These are phyloP conservation scores for Fusarium lyarnte DNA, from an alignment of 2,329 filamentous ascomycete species.

Conservation along the genomic window DNA sequence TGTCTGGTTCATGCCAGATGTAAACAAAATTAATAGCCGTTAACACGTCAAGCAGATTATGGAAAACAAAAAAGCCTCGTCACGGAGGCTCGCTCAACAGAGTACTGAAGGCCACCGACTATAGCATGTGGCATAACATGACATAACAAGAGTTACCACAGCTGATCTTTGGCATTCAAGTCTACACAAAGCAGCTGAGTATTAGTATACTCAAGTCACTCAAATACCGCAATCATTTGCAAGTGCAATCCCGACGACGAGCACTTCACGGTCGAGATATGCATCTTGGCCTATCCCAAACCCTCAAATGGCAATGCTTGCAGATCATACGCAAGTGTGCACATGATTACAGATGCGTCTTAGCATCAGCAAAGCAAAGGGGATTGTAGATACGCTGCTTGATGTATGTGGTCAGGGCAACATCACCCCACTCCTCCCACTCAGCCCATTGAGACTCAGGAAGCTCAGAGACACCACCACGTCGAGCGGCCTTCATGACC, in stretches of 20 bases:
- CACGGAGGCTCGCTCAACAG: constrained; percentile 36
- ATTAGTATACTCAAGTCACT: constrained; percentile 21
- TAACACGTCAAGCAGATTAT: constrained; percentile 42
- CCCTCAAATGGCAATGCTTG: constrained; percentile 1
- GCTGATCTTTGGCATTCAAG: constrained; percentile 12
- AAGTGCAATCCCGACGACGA: constrained; percentile 35
- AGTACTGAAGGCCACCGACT: constrained; percentile 33
- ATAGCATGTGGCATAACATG: constrained; percentile 24
- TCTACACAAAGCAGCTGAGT: constrained; percentile 1
- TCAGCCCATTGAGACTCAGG: constrained; percentile 75
- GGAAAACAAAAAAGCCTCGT: constrained; percentile 34
- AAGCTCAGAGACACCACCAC: constrained; percentile 78
- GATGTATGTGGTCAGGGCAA: constrained; percentile 68
- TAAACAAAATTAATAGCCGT: constrained; percentile 42
- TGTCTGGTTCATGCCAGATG: constrained; percentile 24
- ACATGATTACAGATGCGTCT: constrained; percentile 41
- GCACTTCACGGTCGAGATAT: constrained; percentile 33
- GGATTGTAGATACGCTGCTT: constrained; percentile 70
- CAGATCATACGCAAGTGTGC: constrained; percentile 34
- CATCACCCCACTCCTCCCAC: constrained; percentile 77
- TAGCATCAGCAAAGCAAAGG: constrained; percentile 52
- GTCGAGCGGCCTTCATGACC: constrained; percentile 91
- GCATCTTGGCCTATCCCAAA: neutral
- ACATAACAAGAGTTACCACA: constrained; percentile 2
- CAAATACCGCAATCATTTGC: constrained; percentile 25